Evolutionary conservation across 1,284 basidiomycete genomes (phyloP), one percentile per base, ranked within the genome.

Genomic region (Ganoderma multipileum): DNA sequence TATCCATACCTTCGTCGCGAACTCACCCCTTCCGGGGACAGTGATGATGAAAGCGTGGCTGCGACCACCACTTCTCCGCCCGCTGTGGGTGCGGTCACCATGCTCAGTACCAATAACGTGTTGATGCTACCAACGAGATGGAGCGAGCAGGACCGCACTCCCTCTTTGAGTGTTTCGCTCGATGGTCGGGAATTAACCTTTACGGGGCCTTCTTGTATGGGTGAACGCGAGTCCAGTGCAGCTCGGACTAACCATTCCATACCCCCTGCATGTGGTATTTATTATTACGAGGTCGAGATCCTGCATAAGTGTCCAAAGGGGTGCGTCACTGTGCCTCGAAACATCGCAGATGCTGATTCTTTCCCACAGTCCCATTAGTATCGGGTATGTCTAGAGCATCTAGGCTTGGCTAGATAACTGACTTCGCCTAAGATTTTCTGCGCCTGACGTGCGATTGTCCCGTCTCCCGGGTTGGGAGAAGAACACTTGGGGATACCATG

Each of bases 401-500:
- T 47, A 64, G 47, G 14, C 20, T 12, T 38, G 38, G 20, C 60
- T 52, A 59, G 71, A 70, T 33, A 28, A 16, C 64, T 70, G 42
- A 69, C 52, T 47, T 39, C 14, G 33, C n/a, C 60, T 50, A 62
- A 85, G 85, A 0, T 87, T 89, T 74, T 85, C 85, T 33, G 78
- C 79, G 18, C 75, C 77, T 7, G 78, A 87, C 36, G 89, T 91
- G 57, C 88, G 88, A 75, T 81, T 94, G 63, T 86, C 87, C 33
- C 89, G 95, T 64, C 85, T 97, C 42, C 95, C 96, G 18, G 96
- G 96, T 3, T 97, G 95, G 94, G 95, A 97, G 78, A 83, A 85
- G 70, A 87, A 90, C 65, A 95, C 94, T n/a, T 97, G 94, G 91
- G 96, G 95, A 50, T 98, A 95, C 80, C 94, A 97, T 77, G 95